Evolutionary conservation across 176 grass and related monocot species (phyloP).

Genomic region (Aegilops speltoides): DNA sequence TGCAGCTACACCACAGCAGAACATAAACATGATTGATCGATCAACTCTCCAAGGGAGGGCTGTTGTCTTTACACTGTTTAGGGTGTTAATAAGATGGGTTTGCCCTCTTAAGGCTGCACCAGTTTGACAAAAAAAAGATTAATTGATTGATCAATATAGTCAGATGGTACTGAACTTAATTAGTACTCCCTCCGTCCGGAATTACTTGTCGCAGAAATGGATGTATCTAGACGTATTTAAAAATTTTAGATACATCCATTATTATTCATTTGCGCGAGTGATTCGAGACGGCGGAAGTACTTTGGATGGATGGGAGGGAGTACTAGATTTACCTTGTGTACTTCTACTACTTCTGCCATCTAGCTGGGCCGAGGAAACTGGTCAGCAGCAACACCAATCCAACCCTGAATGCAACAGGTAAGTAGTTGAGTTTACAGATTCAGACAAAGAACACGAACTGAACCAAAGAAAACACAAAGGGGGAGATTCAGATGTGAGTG

Average conservation of each 20-base stretch:
- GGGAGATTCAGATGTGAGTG: background rate
- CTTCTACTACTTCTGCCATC: slow-evolving; percentile 25
- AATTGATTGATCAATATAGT: background rate
- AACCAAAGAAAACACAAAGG: background rate
- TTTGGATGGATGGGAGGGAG: no score
- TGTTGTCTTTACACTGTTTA: no score
- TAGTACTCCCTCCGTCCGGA: no score
- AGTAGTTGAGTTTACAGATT: background rate
- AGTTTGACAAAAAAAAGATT: background rate
- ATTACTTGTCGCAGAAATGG: no score
- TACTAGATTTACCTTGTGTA: slow-evolving; percentile 25
- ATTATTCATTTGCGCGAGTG: no score
- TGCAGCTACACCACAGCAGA: background rate
- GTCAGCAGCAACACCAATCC: background rate
- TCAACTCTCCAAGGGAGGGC: background rate
- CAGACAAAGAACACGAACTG: background rate
- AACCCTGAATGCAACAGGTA: background rate
- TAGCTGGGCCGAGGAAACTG: background rate
- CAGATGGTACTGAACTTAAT: no score
- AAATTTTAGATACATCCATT: no score
- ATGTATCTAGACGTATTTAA: no score
- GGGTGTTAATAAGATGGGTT: no score
- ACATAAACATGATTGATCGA: background rate
- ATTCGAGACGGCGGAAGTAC: no score
- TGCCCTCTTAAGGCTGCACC: no score